A percentile compares a stretch with the other conserved stretches of the same genome.
phyloP scores from a whole-genome alignment of 192 early-diverging fungal genomes.

The Coemansia guatemalensis region DNA sequence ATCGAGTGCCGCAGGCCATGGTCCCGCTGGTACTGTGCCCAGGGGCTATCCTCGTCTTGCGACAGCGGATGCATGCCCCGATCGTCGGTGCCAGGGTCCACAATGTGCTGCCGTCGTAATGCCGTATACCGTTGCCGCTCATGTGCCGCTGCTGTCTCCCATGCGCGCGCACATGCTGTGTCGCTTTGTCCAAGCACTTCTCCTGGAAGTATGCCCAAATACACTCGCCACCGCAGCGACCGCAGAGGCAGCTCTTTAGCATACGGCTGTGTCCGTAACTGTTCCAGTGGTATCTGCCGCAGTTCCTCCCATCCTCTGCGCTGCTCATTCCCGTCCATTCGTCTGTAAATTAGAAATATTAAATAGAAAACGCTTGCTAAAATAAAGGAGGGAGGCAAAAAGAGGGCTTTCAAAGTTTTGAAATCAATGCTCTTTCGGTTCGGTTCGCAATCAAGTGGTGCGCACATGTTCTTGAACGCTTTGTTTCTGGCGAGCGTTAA shows the following conservation, averaged over 20 bases:
- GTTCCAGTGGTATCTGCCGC: no score
- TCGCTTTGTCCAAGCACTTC: constrained; percentile 40
- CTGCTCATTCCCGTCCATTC: no score
- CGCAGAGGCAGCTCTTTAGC: constrained; percentile 21
- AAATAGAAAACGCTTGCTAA: no score
- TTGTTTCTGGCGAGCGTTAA: no score
- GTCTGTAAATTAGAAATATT: no score
- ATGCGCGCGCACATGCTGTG: constrained; percentile 21
- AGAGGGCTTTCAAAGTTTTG: no score
- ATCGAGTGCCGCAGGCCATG: constrained; percentile 82
- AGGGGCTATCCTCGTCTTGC: constrained; percentile 85
- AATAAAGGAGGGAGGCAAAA: no score
- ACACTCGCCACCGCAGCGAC: constrained; percentile 45
- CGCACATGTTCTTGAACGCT: no score
- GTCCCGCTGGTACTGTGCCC: constrained; percentile 91
- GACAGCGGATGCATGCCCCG: constrained; percentile 84
- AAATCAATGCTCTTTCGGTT: no score
- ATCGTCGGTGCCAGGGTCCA: constrained; percentile 57
- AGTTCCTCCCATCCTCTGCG: no score
- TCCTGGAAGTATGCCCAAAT: constrained; percentile 34
- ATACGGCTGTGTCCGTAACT: no score
- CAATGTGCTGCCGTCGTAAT: constrained; percentile 20
- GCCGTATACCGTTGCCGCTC: constrained; percentile 39
- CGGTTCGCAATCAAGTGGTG: no score
- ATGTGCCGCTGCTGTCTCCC: constrained; percentile 19